Base-by-base conservation (phyloP, 2,329 filamentous ascomycete genomes). In the Helotiales sp. region DNA sequence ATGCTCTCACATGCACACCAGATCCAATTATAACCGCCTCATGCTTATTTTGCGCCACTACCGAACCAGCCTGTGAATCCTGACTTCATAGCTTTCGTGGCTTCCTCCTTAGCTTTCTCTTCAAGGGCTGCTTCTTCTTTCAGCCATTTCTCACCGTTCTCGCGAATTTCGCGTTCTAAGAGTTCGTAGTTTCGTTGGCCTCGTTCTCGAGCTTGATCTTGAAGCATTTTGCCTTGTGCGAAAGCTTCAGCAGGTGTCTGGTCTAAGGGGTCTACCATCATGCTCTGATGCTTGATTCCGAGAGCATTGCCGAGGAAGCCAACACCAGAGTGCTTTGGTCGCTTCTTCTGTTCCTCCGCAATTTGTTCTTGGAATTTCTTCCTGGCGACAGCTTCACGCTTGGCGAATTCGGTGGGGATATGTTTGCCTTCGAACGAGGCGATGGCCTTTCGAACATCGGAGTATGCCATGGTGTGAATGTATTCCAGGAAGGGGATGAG, bases 401-500 rank as follows among this genome's bases (percentile, higher is more conserved):
- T 86, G 19, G 92, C 89, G 69, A 98, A 99, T 73, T 99, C 95
- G 10, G 83, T 82, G 4, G 95, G 91, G 57, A 99, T 96, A 68
- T 93, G 82, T 71, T 88, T 91, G 72, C 92, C 93, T 55, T 96
- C 86, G 69, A 96, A 96, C 0, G 90, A 93, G 76, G 90, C 91
- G 71, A 97, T 76, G 3, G 95, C 88, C 68, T 89, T 86, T 66
- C 95, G 90, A 13, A 96, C 90, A 69, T 99, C 95, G 52, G 86
- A 81, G 67, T 91, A 90, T 64, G 92, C 89, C 90, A 98, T 96
- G 19, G 92, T 95, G 65, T 92, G 91, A 64, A 99, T 85, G 75
- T 97, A 98, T 77, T 99, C 95, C 62, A 99, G 86, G 85, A 99
- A 97, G 12, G 95, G 95, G 58, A 99, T 96, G 49, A 97, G 79